Evolutionary conservation across 148 eudicot species (phyloP).

Genomic region (Rhododendron ovatum): DNA sequence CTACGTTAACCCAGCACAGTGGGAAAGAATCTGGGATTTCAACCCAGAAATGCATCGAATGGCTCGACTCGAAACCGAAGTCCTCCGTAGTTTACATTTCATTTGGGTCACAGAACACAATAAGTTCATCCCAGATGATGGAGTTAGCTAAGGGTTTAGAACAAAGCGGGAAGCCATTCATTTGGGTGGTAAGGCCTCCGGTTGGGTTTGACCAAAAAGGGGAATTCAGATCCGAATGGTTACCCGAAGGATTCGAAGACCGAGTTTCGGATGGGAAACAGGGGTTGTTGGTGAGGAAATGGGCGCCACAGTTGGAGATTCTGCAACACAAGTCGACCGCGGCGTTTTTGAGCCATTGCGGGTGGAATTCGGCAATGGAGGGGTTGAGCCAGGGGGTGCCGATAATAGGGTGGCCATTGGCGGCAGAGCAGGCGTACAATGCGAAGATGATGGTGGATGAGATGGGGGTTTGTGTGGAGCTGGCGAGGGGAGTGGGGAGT

Average conservation of each 20-base stretch:
- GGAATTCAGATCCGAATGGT: constrained; percentile 49
- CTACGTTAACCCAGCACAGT: not conserved
- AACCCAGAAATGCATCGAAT: constrained; percentile 33
- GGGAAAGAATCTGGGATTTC: constrained; percentile 31
- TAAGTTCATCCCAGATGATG: constrained; percentile 66
- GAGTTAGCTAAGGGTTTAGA: constrained; percentile 68
- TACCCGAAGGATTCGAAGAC: constrained; percentile 56
- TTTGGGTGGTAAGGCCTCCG: constrained; percentile 86
- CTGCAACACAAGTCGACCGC: constrained; percentile 51
- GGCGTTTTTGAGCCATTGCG: constrained; percentile 57
- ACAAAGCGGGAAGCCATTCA: constrained; percentile 47
- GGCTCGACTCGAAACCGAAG: constrained; percentile 37
- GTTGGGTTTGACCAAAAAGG: constrained; percentile 41
- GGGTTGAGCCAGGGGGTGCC: constrained; percentile 68
- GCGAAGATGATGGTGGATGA: constrained; percentile 65
- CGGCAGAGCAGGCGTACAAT: constrained; percentile 60
- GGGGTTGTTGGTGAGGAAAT: constrained; percentile 40
- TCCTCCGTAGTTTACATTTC: constrained; percentile 64
- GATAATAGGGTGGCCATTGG: constrained; percentile 60
- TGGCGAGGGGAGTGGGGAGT: constrained; percentile 52
- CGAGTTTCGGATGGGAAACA: constrained; percentile 28
- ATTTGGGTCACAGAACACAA: constrained; percentile 81
- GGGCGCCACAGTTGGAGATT: constrained; percentile 75
- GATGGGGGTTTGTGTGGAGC: constrained; percentile 62
- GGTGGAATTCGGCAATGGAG: constrained; percentile 67